These are phyloP conservation scores for Micractinium conductrix DNA, from an alignment of 139 green algal genomes.

Conservation along the genomic window DNA sequence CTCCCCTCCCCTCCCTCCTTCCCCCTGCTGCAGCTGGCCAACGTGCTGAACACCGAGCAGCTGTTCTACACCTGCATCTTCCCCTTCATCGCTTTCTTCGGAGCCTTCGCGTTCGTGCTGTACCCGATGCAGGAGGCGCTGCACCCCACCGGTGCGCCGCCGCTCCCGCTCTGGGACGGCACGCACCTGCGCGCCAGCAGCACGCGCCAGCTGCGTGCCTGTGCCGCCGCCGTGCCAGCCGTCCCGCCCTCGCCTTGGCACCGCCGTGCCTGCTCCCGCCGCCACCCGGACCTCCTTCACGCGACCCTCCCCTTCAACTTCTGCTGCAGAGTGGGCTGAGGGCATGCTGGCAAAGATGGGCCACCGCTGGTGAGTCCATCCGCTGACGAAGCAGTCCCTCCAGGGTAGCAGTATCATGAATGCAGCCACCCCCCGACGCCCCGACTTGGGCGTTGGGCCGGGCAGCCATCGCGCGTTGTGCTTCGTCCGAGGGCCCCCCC, in stretches of 20 bases:
- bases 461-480: too few species aligned
- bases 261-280: neutral
- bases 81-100: constrained; percentile 99
- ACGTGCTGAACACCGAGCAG: constrained; percentile 84
- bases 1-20: neutral
- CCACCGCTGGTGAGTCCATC: too few species aligned
- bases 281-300: neutral
- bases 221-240: neutral
- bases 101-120: constrained; percentile 93
- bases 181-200: too few species aligned
- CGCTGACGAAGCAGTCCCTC: too few species aligned
- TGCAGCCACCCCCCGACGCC: too few species aligned
- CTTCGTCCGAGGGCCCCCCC: too few species aligned
- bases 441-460: too few species aligned
- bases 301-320: neutral
- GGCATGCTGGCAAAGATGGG: constrained; percentile 80
- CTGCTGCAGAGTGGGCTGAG: constrained; percentile 74
- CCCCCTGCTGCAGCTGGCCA: constrained; percentile 82
- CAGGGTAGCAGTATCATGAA: too few species aligned
- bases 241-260: neutral
- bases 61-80: constrained; percentile 99
- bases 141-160: constrained; percentile 80
- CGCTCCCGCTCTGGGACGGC: neutral
- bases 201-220: too few species aligned
- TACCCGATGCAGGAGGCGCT: constrained; percentile 93